These are phyloP conservation scores for Penicillium sp. DNA, from an alignment of 2,329 filamentous ascomycete genomes.

Conservation along the genomic window DNA sequence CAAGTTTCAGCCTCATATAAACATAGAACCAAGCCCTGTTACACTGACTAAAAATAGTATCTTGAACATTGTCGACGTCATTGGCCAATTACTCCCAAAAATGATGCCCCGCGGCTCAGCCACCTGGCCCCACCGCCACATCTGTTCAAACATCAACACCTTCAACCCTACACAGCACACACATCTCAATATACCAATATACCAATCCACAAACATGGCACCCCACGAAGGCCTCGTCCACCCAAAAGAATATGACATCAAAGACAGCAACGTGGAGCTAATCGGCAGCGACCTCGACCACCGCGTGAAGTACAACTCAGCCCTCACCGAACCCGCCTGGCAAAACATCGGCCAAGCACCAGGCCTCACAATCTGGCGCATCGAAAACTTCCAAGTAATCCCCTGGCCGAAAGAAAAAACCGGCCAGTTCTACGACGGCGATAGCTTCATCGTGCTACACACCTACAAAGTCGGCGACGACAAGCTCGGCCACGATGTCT, in stretches of 20 bases:
- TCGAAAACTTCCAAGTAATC: constrained; percentile 66
- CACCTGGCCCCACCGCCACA: constrained; percentile 9
- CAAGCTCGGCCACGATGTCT: constrained; percentile 62
- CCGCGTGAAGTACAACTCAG: constrained; percentile 66
- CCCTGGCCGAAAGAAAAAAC: constrained; percentile 58
- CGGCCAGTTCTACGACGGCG: constrained; percentile 65
- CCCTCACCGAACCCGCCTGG: constrained; percentile 66
- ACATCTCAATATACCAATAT: background rate
- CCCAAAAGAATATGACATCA: constrained; percentile 64
- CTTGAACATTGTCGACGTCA: background rate
- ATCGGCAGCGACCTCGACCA: constrained; percentile 66
- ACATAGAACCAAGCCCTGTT: background rate
- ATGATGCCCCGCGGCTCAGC: constrained; percentile 5
- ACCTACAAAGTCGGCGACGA: constrained; percentile 56
- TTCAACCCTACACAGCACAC: background rate
- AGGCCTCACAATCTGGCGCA: constrained; percentile 64
- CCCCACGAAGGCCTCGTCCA: constrained; percentile 64
- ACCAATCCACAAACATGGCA: constrained; percentile 49
- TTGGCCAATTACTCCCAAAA: constrained; percentile 6
- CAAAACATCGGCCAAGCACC: constrained; percentile 57
- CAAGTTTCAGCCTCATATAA: background rate
- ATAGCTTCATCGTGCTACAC: constrained; percentile 66
- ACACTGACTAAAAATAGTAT: constrained; percentile 10
- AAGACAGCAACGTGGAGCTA: constrained; percentile 67
- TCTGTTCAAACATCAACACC: background rate